Evolutionary conservation across 2,329 filamentous ascomycete species (phyloP).

Genomic region (Hypoxylon sp.): DNA sequence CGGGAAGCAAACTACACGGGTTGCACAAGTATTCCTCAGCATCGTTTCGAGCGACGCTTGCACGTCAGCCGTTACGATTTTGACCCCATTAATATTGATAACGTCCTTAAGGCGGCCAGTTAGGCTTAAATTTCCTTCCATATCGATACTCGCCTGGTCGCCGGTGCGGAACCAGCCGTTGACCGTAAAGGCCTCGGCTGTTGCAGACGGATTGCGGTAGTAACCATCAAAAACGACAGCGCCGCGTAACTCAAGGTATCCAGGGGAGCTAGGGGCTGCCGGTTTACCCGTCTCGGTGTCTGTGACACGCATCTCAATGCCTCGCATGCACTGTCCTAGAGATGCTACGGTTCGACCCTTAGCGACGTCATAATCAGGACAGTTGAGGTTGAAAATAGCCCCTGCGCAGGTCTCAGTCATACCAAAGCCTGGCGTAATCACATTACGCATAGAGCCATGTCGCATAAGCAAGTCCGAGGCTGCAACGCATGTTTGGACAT

Average conservation of each 20-base stretch:
- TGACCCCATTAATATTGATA: slow-evolving; percentile 65
- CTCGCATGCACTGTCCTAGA: slow-evolving; percentile 58
- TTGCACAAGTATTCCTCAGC: slow-evolving; percentile 44
- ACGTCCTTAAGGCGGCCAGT: slow-evolving; percentile 60
- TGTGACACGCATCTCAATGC: slow-evolving; percentile 55
- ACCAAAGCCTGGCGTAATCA: slow-evolving; percentile 62
- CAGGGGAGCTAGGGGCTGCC: slow-evolving; percentile 46
- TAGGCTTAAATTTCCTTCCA: slow-evolving; percentile 55
- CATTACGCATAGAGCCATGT: slow-evolving; percentile 54
- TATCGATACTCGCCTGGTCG: slow-evolving; percentile 57
- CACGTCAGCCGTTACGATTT: slow-evolving; percentile 57
- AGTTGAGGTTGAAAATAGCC: slow-evolving; percentile 60
- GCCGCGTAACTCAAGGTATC: slow-evolving; percentile 72
- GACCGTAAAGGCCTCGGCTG: slow-evolving; percentile 68
- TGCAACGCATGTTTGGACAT: slow-evolving; percentile 52
- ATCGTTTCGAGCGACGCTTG: slow-evolving; percentile 58
- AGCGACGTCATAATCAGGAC: slow-evolving; percentile 58
- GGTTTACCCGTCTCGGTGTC: slow-evolving; percentile 49
- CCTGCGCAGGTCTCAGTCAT: slow-evolving; percentile 70
- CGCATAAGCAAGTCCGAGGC: slow-evolving; percentile 51
- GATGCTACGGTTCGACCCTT: slow-evolving; percentile 54
- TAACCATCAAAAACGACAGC: slow-evolving; percentile 76
- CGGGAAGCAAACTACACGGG: slow-evolving; percentile 60
- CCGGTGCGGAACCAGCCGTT: slow-evolving; percentile 63
- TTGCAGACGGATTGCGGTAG: slow-evolving; percentile 72